Percentiles rank a stretch among this genome's conserved stretches.
phyloP scores from a whole-genome alignment of 2,329 filamentous ascomycete genomes.

The Cladophialophora immunda region DNA sequence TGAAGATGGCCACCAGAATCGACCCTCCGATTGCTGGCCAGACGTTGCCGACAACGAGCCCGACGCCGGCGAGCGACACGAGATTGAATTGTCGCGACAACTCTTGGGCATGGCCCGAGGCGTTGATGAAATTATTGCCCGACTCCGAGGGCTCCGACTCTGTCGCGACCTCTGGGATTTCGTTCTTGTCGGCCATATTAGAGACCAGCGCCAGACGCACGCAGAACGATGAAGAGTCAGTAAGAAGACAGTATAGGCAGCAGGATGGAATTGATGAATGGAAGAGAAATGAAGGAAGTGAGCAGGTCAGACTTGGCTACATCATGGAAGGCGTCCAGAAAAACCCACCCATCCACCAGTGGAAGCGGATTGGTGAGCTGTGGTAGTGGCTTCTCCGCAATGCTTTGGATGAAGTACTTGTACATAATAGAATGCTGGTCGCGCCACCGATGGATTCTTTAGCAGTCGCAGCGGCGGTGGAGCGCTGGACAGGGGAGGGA shows the following conservation, averaged over 20 bases:
- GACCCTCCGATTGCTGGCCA: conserved; percentile 55
- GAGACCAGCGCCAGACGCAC: not conserved
- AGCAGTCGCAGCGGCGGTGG: not conserved
- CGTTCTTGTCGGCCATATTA: conserved; percentile 17
- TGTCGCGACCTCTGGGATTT: conserved; percentile 12
- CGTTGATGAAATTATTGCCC: conserved; percentile 58
- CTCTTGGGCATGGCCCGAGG: conserved; percentile 71
- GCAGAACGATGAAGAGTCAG: not conserved
- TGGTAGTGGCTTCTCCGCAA: not conserved
- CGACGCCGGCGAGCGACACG: conserved; percentile 66
- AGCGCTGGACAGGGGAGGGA: not conserved
- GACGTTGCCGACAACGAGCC: conserved; percentile 70
- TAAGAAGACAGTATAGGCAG: not conserved
- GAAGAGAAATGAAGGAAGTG: not conserved
- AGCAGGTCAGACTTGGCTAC: not conserved
- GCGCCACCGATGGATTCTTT: not conserved
- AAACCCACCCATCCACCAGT: not conserved
- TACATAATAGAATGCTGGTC: not conserved
- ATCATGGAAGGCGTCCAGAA: not conserved
- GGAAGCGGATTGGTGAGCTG: not conserved
- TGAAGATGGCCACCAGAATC: conserved; percentile 39
- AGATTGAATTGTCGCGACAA: conserved; percentile 70
- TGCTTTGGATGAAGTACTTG: not conserved
- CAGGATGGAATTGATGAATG: conserved; percentile 3
- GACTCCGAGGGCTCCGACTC: conserved; percentile 8